Base-by-base conservation (phyloP, 768 basidiomycete species). In the Mycena haematopus region DNA sequence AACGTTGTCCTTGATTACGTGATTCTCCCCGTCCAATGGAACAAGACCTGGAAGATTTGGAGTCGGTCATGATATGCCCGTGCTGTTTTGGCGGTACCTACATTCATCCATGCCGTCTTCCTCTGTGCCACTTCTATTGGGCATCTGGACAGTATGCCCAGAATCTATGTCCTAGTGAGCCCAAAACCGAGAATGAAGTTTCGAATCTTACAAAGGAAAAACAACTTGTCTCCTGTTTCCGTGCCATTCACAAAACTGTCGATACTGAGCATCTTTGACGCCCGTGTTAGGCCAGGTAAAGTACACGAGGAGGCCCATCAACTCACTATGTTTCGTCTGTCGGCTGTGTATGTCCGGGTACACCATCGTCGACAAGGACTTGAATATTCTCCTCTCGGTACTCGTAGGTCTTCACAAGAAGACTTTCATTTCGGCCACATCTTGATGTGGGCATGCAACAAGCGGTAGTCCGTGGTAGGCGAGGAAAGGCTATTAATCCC, bases 11-110 rank as follows among this genome's bases (percentile, higher is more conserved):
- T 47, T 63, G 52, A 67, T 67, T 40, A 56, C 50, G 33, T 31
- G 44, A 6, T 63, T 58, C 36, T 66, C 65, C n/a, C 65, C 66
- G 22, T 67, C 66, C 56, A 67, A 56, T 45, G 66, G 66, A 46
- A 67, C 59, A 33, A 67, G 44, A 47, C 65, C 65, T 67, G 36
- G 10, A 15, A 58, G 21, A 15, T 3, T 1, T 17, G 6, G n/a
- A 11, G 33, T 62, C 22, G 50, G 46, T 19, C 14, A 25, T 33
- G 6, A 27, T 51, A 21, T n/a, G 4, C 29, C 0, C 19, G 14
- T 27, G 31, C 1, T 31, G 31, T n/a, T 35, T 0, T 5, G 29
- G 29, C 50, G 8, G 21, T 33, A 40, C 56, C 2, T 49, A 63
- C 66, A 67, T 51, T 64, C 66, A 24, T 63, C 59, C 47, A 67